phyloP scores from a whole-genome alignment of 371 early-diverging fungal species.

The Apophysomyces trapeziformis region DNA sequence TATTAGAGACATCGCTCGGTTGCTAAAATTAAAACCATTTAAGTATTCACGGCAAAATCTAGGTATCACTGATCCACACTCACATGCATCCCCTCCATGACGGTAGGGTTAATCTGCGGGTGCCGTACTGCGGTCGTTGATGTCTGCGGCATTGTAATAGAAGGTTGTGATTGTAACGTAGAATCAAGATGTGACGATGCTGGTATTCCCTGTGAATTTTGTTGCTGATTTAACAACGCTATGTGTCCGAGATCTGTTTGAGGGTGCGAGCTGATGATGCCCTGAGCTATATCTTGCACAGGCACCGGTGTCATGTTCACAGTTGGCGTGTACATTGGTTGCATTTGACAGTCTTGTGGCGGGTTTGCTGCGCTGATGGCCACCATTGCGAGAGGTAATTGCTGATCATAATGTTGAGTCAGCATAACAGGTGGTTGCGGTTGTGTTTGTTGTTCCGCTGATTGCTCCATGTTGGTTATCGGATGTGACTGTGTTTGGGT shows the following conservation, averaged over 20 bases:
- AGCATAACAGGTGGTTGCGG: constrained; percentile 2
- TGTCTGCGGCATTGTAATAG: background rate
- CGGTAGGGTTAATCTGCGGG: background rate
- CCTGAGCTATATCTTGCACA: background rate
- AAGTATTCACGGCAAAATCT: background rate
- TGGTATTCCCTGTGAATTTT: background rate
- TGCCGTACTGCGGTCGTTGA: background rate
- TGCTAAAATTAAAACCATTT: background rate
- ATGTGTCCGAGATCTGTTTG: constrained; percentile 9
- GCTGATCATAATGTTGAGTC: constrained; percentile 6
- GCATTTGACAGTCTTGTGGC: background rate
- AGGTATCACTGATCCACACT: background rate
- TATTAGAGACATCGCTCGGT: background rate
- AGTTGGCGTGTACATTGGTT: background rate
- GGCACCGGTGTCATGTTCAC: background rate
- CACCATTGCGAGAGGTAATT: background rate
- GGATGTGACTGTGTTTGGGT: constrained; percentile 2
- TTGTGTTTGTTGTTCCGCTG: constrained; percentile 3
- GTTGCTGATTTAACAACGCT: background rate
- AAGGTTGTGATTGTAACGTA: background rate
- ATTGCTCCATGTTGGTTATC: background rate
- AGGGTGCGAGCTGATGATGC: constrained; percentile 1
- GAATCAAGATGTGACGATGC: background rate
- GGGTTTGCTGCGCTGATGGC: background rate
- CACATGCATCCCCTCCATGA: background rate